These are phyloP conservation scores for Vickermania ingenoplastis DNA, from an alignment of 208 protist genomes.

Conservation along the genomic window DNA sequence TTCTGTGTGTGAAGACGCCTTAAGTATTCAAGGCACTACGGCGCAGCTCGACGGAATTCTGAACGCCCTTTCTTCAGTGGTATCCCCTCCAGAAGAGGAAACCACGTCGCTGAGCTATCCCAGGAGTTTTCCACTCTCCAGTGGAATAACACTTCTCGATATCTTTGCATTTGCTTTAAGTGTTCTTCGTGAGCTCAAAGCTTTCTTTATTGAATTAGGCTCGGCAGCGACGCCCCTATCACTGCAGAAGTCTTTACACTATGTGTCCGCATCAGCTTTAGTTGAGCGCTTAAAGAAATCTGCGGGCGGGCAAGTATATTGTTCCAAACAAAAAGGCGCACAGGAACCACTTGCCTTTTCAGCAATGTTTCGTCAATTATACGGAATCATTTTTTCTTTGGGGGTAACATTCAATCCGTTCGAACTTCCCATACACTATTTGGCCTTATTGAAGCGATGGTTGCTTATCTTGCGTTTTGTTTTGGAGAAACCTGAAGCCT, in stretches of 20 bases:
- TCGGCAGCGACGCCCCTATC: too few species aligned
- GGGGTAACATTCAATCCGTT: conserved; percentile 85
- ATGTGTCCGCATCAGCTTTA: too few species aligned
- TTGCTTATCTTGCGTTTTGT: conserved; percentile 66
- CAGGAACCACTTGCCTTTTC: neutral
- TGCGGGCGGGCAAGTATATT: too few species aligned
- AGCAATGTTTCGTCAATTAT: conserved; percentile 49
- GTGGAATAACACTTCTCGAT: conserved; percentile 34
- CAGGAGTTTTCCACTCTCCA: conserved; percentile 48
- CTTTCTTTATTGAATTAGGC: too few species aligned
- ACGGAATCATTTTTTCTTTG: conserved; percentile 60
- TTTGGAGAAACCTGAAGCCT: conserved; percentile 36
- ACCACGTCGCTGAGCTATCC: conserved; percentile 25
- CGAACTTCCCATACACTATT: conserved; percentile 46
- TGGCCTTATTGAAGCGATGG: conserved; percentile 62
- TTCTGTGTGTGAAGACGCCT: conserved; percentile 53
- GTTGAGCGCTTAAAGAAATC: too few species aligned
- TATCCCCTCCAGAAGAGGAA: neutral
- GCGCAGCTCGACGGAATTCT: conserved; percentile 28
- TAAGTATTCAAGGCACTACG: conserved; percentile 35
- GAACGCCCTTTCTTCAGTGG: conserved; percentile 36
- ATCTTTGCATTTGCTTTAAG: conserved; percentile 42
- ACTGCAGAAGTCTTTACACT: too few species aligned
- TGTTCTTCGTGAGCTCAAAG: conserved; percentile 22
- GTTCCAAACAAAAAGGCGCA: too few species aligned